Percentiles rank a stretch among this genome's conserved stretches.
These are phyloP conservation scores for Penicillium manginii DNA, from an alignment of 495 filamentous ascomycete species.

Conservation along the genomic window DNA sequence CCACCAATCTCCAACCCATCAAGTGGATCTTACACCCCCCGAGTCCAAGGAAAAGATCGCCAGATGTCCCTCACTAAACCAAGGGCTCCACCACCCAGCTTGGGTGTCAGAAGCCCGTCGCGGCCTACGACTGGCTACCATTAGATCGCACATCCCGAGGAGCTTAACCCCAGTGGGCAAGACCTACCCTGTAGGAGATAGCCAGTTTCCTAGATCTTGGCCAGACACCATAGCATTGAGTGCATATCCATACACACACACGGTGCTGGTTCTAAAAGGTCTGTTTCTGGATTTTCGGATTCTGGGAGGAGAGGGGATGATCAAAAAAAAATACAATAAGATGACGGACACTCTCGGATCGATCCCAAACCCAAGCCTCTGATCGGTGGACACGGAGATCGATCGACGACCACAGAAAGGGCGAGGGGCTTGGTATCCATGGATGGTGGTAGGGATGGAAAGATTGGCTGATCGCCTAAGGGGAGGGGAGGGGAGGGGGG, in stretches of 20 bases:
- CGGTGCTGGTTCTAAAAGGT: neutral
- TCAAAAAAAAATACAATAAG: too few relatives aligned
- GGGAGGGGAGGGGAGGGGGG: constrained; percentile 9
- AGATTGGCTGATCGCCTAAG: constrained; percentile 21
- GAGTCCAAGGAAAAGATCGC: constrained; percentile 27
- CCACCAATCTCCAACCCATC: neutral
- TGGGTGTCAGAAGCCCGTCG: constrained; percentile 20
- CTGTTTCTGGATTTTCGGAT: neutral
- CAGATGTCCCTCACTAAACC: constrained; percentile 10
- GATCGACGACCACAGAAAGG: constrained; percentile 24
- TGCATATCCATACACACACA: neutral
- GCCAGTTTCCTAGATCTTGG: neutral
- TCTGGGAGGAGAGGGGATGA: neutral
- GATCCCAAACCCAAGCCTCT: constrained; percentile 26
- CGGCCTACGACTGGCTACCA: constrained; percentile 27
- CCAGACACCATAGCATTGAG: neutral
- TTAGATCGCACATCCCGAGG: constrained; percentile 24
- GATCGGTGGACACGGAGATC: constrained; percentile 31
- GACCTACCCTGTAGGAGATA: neutral
- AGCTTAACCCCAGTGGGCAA: constrained; percentile 23
- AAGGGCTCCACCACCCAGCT: constrained; percentile 20
- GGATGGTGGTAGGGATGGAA: constrained; percentile 23
- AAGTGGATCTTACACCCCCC: constrained; percentile 18
- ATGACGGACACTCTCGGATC: constrained; percentile 21
- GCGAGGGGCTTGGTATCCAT: constrained; percentile 22